phyloP scores from a whole-genome alignment of 148 eudicot genomes.

The Vaccinium myrtillus region DNA sequence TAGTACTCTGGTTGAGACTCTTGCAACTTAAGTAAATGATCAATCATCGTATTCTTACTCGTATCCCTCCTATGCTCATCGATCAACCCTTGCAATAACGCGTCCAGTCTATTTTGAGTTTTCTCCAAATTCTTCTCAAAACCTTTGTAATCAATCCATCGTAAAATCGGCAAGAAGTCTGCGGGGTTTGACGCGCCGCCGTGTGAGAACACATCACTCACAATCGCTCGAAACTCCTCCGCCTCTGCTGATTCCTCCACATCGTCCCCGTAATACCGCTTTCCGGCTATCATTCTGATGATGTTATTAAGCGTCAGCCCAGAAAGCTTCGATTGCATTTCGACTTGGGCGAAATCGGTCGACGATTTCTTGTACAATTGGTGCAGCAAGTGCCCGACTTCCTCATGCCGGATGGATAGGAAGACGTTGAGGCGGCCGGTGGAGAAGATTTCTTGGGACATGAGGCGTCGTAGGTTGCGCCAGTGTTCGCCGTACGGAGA shows the following conservation, averaged over 20 bases:
- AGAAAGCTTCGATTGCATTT: background rate
- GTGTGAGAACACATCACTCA: background rate
- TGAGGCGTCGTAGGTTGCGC: slow-evolving; percentile 12
- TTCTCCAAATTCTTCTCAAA: background rate
- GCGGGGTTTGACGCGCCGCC: background rate
- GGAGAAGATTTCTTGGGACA: slow-evolving; percentile 1
- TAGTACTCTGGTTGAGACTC: background rate
- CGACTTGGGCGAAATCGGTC: background rate
- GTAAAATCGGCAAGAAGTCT: background rate
- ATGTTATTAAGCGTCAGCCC: background rate
- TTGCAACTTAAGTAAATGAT: background rate
- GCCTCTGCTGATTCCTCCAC: background rate
- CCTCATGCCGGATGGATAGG: background rate
- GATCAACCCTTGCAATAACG: background rate
- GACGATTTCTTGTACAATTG: background rate
- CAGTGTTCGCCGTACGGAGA: background rate
- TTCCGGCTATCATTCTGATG: background rate
- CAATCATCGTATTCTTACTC: background rate
- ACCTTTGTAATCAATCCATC: background rate
- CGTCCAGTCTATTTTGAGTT: background rate
- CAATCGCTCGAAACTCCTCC: background rate
- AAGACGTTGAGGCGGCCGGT: background rate
- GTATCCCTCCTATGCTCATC: background rate
- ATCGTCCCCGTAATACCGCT: background rate
- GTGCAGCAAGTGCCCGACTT: background rate